Conservation (phyloP, 2,329 filamentous ascomycete genomes). For the Geosmithia putterillii region DNA sequence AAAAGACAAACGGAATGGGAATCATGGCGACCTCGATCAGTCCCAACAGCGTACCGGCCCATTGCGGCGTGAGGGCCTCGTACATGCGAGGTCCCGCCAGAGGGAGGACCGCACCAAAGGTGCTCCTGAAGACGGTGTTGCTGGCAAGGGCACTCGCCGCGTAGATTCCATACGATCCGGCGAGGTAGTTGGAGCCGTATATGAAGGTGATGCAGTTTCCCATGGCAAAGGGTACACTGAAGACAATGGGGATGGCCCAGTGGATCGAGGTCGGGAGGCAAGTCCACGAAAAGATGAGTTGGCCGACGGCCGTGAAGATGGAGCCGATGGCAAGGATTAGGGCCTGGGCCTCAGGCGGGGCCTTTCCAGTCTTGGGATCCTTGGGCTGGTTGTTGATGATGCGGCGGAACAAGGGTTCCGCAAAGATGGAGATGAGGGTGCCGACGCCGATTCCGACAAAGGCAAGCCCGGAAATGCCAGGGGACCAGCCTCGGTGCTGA, state of each 20-base stretch:
- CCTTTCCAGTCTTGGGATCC: conserved; percentile 63
- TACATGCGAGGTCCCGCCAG: conserved; percentile 68
- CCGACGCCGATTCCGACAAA: conserved; percentile 63
- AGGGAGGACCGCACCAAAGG: conserved; percentile 68
- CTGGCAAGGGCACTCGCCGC: conserved; percentile 70
- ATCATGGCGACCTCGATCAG: conserved; percentile 62
- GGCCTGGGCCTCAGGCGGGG: conserved; percentile 69
- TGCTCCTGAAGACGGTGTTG: conserved; percentile 61
- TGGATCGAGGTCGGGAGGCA: conserved; percentile 65
- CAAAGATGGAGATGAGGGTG: conserved; percentile 45
- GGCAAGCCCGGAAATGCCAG: conserved; percentile 61
- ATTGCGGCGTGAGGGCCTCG: conserved; percentile 53
- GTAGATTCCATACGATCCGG: conserved; percentile 69
- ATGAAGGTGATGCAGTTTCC: conserved; percentile 74
- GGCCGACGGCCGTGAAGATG: conserved; percentile 60
- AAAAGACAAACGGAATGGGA: conserved; percentile 73
- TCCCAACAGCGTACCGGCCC: conserved; percentile 67
- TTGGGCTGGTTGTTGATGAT: conserved; percentile 66
- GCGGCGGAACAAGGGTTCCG: conserved; percentile 60
- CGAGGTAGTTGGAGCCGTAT: conserved; percentile 70
- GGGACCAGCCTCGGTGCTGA: conserved; percentile 61
- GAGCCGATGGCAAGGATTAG: conserved; percentile 69
- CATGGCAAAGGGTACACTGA: conserved; percentile 66
- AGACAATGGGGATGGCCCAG: conserved; percentile 69
- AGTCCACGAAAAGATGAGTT: conserved; percentile 84